Evolutionary conservation across 805 yeast genomes (phyloP).

Genomic region (Yarrowia osloensis): DNA sequence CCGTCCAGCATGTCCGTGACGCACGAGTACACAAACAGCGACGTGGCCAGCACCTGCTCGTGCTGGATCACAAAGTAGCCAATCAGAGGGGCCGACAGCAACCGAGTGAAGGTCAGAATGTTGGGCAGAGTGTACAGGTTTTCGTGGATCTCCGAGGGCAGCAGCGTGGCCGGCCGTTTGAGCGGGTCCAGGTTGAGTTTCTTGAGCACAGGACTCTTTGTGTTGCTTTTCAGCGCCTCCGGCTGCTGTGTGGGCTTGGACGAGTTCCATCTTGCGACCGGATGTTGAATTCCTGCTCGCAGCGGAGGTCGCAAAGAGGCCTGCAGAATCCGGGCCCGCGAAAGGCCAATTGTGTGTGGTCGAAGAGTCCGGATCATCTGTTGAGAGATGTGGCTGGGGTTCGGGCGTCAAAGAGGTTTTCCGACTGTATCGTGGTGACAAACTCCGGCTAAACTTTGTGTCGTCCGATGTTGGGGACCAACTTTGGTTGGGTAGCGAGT

Average conservation of each 20-base stretch:
- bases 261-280: not conserved
- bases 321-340: slow-evolving; percentile 5
- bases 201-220: not conserved
- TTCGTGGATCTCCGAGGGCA: slow-evolving; percentile 45
- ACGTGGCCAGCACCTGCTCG: slow-evolving; percentile 63
- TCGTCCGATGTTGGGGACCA: not conserved
- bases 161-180: not conserved
- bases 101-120: slow-evolving; percentile 74
- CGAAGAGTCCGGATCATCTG: slow-evolving; percentile 21
- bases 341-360: slow-evolving; percentile 1
- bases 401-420: not conserved
- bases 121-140: slow-evolving; percentile 85
- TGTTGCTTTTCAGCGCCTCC: not conserved
- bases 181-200: slow-evolving; percentile 5
- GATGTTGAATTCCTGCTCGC: not conserved
- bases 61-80: slow-evolving; percentile 75
- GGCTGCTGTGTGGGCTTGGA: not conserved
- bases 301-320: not conserved
- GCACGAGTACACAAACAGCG: slow-evolving; percentile 80
- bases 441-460: not conserved
- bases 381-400: not conserved
- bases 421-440: not conserved
- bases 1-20: slow-evolving; percentile 93
- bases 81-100: slow-evolving; percentile 79
- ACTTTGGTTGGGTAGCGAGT: not conserved